These are phyloP conservation scores for Mycosphaerella sp. DNA, from an alignment of 2,329 filamentous ascomycete species.

Conservation along the genomic window DNA sequence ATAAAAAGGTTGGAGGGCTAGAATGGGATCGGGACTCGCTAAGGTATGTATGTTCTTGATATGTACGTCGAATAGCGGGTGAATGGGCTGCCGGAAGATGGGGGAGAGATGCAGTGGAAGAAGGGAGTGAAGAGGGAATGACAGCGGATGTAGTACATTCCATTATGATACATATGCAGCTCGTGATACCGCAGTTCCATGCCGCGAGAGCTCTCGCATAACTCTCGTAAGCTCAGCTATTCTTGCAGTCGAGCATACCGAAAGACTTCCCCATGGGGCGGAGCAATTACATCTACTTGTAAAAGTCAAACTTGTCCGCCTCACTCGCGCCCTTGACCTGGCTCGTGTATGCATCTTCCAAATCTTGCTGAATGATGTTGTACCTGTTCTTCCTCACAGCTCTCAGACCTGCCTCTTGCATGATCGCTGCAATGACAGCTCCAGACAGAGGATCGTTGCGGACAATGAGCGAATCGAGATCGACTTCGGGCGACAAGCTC, in stretches of 20 bases:
- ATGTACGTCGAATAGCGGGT: background rate
- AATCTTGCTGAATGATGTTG: conserved; percentile 95
- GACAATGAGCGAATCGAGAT: conserved; percentile 92
- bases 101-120: background rate
- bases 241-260: background rate
- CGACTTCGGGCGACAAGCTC: conserved; percentile 93
- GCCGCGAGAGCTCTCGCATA: background rate
- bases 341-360: conserved; percentile 94
- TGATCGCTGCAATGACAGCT: conserved; percentile 95
- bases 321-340: conserved; percentile 83
- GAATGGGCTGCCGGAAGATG: no score
- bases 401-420: conserved; percentile 94
- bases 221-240: background rate
- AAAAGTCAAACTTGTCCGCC: conserved; percentile 79
- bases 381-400: conserved; percentile 97
- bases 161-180: conserved; percentile 9
- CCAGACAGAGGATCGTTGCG: conserved; percentile 93
- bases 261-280: background rate
- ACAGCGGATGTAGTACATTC: conserved; percentile 3
- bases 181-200: conserved; percentile 3
- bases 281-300: conserved; percentile 56
- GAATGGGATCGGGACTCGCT: background rate
- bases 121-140: background rate
- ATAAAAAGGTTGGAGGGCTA: background rate
- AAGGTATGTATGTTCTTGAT: background rate